Conservation (phyloP, 2,329 filamentous ascomycete species). For the Beauveria bassiana region DNA sequence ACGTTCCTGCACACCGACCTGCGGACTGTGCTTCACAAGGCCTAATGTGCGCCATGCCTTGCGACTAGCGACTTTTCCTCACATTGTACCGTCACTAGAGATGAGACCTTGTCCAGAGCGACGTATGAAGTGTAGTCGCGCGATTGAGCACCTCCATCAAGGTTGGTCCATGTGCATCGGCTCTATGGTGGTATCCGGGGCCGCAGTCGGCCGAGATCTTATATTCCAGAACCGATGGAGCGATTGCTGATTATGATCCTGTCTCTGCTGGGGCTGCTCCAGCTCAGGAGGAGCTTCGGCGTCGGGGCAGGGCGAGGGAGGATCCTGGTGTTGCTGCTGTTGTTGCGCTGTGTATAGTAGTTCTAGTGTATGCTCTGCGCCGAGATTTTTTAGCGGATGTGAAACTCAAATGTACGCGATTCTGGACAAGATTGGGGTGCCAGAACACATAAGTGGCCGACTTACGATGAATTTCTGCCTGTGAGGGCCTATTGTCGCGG, state of each 20-base stretch:
- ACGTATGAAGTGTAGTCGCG: not conserved
- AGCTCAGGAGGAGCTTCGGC: not conserved
- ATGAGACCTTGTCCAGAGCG: not conserved
- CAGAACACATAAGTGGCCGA: constrained; percentile 10
- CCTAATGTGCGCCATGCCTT: not conserved
- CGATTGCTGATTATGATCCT: constrained; percentile 36
- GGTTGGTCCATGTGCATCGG: constrained; percentile 8
- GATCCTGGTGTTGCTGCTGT: constrained; percentile 5
- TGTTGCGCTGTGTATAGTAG: constrained; percentile 31
- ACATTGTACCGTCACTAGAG: not conserved
- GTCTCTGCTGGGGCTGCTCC: not conserved
- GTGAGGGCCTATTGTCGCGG: constrained; percentile 50
- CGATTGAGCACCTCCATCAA: not conserved
- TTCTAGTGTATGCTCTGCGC: constrained; percentile 47
- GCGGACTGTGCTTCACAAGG: not conserved
- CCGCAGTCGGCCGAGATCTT: constrained; percentile 27
- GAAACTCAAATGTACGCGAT: constrained; percentile 1
- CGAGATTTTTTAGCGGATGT: constrained; percentile 13
- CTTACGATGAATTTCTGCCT: constrained; percentile 48
- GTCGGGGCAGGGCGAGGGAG: not conserved
- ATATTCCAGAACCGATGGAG: constrained; percentile 57
- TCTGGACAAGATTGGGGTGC: not conserved
- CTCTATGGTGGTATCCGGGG: constrained; percentile 18
- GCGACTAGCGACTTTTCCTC: not conserved
- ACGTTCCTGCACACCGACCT: not conserved